Evolutionary conservation across 1,284 basidiomycete species (phyloP).

Genomic region (Stereum hirsutum): DNA sequence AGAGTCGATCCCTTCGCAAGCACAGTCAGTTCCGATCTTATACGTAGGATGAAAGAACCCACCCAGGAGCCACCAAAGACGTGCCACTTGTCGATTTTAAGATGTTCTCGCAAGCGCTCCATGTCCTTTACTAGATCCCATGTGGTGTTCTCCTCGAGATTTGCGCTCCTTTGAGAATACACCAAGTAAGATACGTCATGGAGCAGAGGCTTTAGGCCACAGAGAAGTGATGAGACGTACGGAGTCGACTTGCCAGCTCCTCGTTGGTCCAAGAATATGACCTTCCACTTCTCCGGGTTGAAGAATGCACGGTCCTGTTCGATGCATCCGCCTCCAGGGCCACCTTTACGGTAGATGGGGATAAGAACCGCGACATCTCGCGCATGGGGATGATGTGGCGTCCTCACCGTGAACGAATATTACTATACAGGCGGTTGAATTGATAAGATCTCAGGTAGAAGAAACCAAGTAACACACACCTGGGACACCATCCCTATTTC

Average conservation of each 20-base stretch:
- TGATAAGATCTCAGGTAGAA: background rate
- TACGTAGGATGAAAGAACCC: slow-evolving; percentile 12
- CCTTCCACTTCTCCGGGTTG: slow-evolving; percentile 79
- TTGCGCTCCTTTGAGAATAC: slow-evolving; percentile 74
- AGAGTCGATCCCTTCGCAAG: slow-evolving; percentile 75
- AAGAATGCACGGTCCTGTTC: slow-evolving; percentile 69
- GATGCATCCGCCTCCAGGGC: slow-evolving; percentile 69
- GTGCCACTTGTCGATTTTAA: slow-evolving; percentile 74
- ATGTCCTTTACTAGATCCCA: slow-evolving; percentile 92
- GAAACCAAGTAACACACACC: slow-evolving; percentile 30
- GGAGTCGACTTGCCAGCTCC: slow-evolving; percentile 84
- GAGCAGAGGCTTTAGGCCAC: background rate
- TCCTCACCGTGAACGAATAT: slow-evolving; percentile 71
- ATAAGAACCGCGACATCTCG: background rate
- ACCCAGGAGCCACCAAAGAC: slow-evolving; percentile 92
- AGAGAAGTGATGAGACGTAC: slow-evolving; percentile 27
- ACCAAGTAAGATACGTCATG: slow-evolving; percentile 4
- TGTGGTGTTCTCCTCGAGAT: slow-evolving; percentile 83
- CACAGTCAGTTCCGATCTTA: background rate
- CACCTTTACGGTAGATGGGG: slow-evolving; percentile 31
- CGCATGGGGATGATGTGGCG: background rate
- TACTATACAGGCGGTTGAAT: slow-evolving; percentile 31
- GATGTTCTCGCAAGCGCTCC: slow-evolving; percentile 69
- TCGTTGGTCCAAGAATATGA: slow-evolving; percentile 77
- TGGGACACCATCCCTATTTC: slow-evolving; percentile 68